These are phyloP conservation scores for Colletotrichum kahawae DNA, from an alignment of 2,329 filamentous ascomycete genomes.

Conservation along the genomic window DNA sequence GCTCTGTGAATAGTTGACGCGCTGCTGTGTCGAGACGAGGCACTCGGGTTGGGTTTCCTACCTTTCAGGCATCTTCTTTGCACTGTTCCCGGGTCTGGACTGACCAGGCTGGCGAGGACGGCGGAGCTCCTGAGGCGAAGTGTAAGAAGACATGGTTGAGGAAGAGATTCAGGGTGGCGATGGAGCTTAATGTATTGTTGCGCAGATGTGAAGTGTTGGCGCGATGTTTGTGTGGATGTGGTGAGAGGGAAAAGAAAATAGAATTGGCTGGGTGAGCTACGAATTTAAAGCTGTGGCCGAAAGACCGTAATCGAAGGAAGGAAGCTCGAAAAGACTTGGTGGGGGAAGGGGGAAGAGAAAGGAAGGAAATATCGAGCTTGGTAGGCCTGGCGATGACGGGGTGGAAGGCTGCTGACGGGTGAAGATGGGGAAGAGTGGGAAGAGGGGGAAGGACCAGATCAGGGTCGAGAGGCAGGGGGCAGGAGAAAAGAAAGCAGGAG, in stretches of 20 bases:
- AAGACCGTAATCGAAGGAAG: background rate
- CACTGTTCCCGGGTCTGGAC: background rate
- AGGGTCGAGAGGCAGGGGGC: background rate
- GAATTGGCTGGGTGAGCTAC: background rate
- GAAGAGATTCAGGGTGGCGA: background rate
- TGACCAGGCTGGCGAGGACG: background rate
- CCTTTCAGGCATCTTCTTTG: conserved; percentile 3
- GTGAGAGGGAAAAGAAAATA: background rate
- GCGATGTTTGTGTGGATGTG: background rate
- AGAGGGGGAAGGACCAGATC: background rate
- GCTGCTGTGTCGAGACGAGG: background rate
- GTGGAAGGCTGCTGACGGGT: too few relatives aligned
- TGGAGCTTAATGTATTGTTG: background rate
- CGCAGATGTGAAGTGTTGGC: background rate
- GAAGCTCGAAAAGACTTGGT: background rate
- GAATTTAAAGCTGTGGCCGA: background rate
- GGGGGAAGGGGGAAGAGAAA: background rate
- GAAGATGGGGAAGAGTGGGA: background rate
- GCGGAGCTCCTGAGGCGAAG: background rate
- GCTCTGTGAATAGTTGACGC: background rate
- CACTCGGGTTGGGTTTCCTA: background rate
- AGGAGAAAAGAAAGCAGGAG: background rate
- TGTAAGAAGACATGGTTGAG: background rate
- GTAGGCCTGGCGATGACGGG: background rate
- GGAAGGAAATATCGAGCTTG: background rate